Percentiles rank a stretch among this genome's conserved stretches.
Evolutionary conservation across 2,329 filamentous ascomycete genomes (phyloP).

Genomic region (Botrytis sinoallii): DNA sequence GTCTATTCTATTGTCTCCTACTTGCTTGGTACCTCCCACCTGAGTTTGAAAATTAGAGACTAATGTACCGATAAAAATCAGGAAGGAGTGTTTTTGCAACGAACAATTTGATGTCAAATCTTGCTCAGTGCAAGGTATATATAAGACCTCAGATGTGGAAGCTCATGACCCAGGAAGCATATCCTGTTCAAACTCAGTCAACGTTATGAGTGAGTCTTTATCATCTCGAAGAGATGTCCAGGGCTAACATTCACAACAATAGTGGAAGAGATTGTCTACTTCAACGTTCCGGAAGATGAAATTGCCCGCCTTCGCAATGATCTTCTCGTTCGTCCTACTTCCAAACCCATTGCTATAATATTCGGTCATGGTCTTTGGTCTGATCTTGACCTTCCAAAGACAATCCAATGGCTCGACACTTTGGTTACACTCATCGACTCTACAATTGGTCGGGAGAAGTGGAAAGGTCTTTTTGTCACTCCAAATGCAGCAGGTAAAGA

Average conservation of each 20-base stretch:
- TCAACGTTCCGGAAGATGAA: constrained; percentile 44
- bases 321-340: constrained; percentile 33
- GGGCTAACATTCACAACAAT: neutral
- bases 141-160: constrained; percentile 45
- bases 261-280: constrained; percentile 45
- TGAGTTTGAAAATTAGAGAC: no score
- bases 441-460: constrained; percentile 20
- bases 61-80: neutral
- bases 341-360: constrained; percentile 42
- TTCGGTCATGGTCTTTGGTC: constrained; percentile 50
- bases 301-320: constrained; percentile 40
- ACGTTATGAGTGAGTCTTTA: constrained; percentile 38
- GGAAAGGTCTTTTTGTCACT: constrained; percentile 40
- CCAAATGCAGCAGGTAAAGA: constrained; percentile 46
- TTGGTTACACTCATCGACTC: constrained; percentile 37
- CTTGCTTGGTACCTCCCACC: neutral
- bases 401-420: constrained; percentile 43
- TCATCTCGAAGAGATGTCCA: no score
- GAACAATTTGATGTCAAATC: constrained; percentile 48
- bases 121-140: constrained; percentile 50
- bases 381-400: constrained; percentile 43
- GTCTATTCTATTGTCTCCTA: no score
- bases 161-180: constrained; percentile 44
- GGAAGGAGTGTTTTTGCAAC: constrained; percentile 47
- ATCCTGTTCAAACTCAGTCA: constrained; percentile 41